A percentile compares a stretch with the other conserved stretches of the same genome.
Conservation (phyloP, 2,329 filamentous ascomycete genomes). For the Fusarium denticulatum region DNA sequence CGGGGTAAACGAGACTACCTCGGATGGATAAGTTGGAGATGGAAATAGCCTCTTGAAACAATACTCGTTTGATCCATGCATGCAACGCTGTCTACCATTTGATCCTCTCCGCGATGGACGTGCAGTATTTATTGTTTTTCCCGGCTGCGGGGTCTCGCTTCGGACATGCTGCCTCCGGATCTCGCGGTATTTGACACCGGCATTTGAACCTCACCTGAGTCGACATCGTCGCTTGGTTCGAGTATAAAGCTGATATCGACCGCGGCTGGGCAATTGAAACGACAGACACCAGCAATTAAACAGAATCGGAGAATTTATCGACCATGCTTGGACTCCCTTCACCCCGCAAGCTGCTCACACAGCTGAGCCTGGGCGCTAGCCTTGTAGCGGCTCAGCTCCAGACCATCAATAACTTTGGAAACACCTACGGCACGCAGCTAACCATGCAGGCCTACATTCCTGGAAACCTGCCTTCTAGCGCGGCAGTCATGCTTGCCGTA, state of each 20-base stretch:
- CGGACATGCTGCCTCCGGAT: not conserved
- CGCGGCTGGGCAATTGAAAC: fast-evolving
- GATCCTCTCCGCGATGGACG: not conserved
- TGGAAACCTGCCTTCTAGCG: not conserved
- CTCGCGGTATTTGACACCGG: constrained; percentile 7
- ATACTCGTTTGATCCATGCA: not conserved
- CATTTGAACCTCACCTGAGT: not conserved
- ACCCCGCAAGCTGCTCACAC: not conserved
- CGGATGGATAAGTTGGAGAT: not conserved
- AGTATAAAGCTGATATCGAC: not conserved
- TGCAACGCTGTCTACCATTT: not conserved
- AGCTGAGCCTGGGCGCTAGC: constrained; percentile 5
- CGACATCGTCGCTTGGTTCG: not conserved
- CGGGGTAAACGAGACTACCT: not conserved
- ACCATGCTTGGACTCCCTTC: constrained; percentile 7
- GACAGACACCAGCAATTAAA: not conserved
- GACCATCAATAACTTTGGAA: constrained; percentile 13
- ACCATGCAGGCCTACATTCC: constrained; percentile 7
- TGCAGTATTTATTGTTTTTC: not conserved
- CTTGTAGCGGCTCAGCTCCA: constrained; percentile 19
- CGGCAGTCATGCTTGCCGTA: constrained; percentile 3
- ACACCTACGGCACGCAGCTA: not conserved
- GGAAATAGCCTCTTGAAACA: not conserved
- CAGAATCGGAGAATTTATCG: not conserved
- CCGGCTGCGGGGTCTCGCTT: not conserved